Percentiles rank a stretch among this genome's conserved stretches.
Evolutionary conservation across 148 eudicot species (phyloP).

Genomic region (Vaccinium vitisidaea): DNA sequence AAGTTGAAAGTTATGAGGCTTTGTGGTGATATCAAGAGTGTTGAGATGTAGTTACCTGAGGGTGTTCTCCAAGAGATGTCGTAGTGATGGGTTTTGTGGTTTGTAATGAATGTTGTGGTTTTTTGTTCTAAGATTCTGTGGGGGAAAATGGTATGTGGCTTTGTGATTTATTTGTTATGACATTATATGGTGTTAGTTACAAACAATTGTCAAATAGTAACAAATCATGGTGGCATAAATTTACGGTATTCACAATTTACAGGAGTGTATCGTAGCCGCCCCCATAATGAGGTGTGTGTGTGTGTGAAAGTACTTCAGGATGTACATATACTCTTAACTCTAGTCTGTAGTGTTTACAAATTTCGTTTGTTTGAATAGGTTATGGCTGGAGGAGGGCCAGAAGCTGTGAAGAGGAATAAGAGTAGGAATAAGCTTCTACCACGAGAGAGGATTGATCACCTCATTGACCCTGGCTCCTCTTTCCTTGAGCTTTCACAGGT

Average conservation of each 20-base stretch:
- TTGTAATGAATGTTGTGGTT: too few species aligned
- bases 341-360: background rate
- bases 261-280: background rate
- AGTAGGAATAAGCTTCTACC: constrained; percentile 93
- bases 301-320: background rate
- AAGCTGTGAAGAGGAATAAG: constrained; percentile 77
- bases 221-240: background rate
- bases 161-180: background rate
- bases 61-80: background rate
- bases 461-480: constrained; percentile 88
- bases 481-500: constrained; percentile 97
- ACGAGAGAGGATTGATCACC: constrained; percentile 75
- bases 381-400: constrained; percentile 73
- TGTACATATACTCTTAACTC: background rate
- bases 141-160: background rate
- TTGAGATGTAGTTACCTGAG: background rate
- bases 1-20: background rate
- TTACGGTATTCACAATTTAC: background rate
- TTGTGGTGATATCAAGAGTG: background rate
- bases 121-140: background rate
- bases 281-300: background rate
- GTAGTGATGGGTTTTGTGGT: background rate
- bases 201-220: background rate
- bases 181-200: background rate
- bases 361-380: constrained; percentile 35